A percentile compares a stretch with the other conserved stretches of the same genome.
Conservation (phyloP, 2,329 filamentous ascomycete genomes). For the Boeremia exigua region DNA sequence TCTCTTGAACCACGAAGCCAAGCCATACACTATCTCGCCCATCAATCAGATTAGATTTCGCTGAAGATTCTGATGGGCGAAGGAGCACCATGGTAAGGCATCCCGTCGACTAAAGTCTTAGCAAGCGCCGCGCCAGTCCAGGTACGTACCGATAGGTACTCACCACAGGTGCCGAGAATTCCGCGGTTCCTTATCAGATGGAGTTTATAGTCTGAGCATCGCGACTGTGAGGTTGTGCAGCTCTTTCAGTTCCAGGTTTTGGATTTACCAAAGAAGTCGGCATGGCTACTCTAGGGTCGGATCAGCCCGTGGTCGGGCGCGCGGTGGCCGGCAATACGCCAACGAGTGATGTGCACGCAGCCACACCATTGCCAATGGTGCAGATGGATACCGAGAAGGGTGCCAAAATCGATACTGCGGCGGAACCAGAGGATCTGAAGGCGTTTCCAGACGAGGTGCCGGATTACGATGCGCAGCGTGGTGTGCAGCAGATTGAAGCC, state of each 20-base stretch:
- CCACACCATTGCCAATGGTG: not conserved
- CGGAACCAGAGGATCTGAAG: not conserved
- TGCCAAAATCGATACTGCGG: not conserved
- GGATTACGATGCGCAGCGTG: slow-evolving; percentile 27
- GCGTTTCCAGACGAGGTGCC: not conserved
- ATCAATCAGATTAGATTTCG: slow-evolving; percentile 4
- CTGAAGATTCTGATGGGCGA: not conserved
- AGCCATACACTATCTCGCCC: not conserved
- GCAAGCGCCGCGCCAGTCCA: not conserved
- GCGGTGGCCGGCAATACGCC: not conserved
- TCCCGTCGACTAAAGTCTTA: not conserved
- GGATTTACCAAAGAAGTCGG: not conserved
- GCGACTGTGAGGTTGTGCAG: not conserved
- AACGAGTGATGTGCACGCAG: not conserved
- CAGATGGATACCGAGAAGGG: not conserved
- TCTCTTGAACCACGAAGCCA: not conserved
- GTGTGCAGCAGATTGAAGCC: slow-evolving; percentile 43
- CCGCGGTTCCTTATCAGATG: not conserved
- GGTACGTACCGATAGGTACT: not conserved
- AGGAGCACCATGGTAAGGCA: not conserved
- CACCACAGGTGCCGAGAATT: not conserved
- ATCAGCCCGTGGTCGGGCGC: not conserved
- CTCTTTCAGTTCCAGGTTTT: not conserved
- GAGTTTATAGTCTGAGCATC: not conserved
- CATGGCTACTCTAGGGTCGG: not conserved